Conservation (phyloP, 2,329 filamentous ascomycete species). For the Nemania abortiva region DNA sequence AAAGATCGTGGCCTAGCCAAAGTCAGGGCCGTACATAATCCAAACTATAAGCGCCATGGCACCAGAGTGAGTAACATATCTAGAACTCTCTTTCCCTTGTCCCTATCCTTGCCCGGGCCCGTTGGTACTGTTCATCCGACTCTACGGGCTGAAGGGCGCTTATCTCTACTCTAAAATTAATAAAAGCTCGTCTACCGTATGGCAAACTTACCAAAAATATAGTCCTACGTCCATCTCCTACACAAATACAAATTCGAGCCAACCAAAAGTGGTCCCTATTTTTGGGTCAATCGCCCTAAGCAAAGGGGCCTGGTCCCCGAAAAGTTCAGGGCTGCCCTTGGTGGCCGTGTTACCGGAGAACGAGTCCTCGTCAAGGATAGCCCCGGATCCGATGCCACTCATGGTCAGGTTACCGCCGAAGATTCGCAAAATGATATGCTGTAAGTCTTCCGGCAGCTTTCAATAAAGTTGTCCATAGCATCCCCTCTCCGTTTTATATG, state of each 20-base stretch:
- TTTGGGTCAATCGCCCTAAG: conserved; percentile 60
- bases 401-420: conserved; percentile 67
- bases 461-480: background rate
- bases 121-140: background rate
- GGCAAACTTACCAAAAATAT: background rate
- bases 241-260: conserved; percentile 73
- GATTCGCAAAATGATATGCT: conserved; percentile 76
- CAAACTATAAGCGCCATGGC: conserved; percentile 69
- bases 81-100: background rate
- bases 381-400: conserved; percentile 50
- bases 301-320: conserved; percentile 60
- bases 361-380: conserved; percentile 61
- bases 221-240: conserved; percentile 70
- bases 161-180: background rate
- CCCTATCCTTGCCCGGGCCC: background rate
- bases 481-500: background rate
- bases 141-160: background rate
- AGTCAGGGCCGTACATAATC: conserved; percentile 66
- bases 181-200: background rate
- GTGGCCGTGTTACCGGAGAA: conserved; percentile 61
- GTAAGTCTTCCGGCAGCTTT: conserved; percentile 35
- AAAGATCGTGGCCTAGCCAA: conserved; percentile 56
- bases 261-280: conserved; percentile 72
- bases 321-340: conserved; percentile 59
- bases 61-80: conserved; percentile 56